phyloP scores from a whole-genome alignment of 805 yeast genomes.

The Yamadazyma akitaensis region DNA sequence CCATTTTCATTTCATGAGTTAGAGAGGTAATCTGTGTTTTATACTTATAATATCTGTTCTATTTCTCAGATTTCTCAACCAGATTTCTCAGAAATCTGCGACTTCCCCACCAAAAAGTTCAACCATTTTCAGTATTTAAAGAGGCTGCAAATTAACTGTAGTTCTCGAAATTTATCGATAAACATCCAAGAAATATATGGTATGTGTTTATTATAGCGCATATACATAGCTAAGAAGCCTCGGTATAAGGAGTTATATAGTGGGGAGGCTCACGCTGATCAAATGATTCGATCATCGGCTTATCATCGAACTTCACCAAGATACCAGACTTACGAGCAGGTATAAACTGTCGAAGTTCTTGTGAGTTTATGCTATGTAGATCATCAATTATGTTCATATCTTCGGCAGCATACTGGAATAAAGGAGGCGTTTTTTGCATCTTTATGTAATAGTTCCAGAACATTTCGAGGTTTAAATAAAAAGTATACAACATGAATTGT shows the following conservation, averaged over 20 bases:
- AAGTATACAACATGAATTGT: conserved; percentile 5
- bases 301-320: background rate
- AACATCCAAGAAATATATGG: too few relatives aligned
- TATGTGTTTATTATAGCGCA: too few relatives aligned
- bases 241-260: background rate
- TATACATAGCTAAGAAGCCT: background rate
- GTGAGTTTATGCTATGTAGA: background rate
- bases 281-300: background rate
- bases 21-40: background rate
- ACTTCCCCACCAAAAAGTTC: conserved; percentile 3
- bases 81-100: background rate
- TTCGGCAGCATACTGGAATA: background rate
- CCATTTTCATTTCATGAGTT: conserved; percentile 5
- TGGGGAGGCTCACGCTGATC: conserved; percentile 2
- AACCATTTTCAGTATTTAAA: background rate
- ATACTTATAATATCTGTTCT: background rate
- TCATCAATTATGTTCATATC: background rate
- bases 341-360: background rate
- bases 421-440: background rate
- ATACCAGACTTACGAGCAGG: background rate
- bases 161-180: too few relatives aligned
- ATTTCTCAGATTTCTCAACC: background rate
- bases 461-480: conserved; percentile 22
- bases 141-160: too few relatives aligned
- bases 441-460: conserved; percentile 7